Percentiles rank a stretch among this genome's conserved stretches.
These are phyloP conservation scores for Kwoniella shivajii DNA, from an alignment of 1,284 basidiomycete species.

Conservation along the genomic window DNA sequence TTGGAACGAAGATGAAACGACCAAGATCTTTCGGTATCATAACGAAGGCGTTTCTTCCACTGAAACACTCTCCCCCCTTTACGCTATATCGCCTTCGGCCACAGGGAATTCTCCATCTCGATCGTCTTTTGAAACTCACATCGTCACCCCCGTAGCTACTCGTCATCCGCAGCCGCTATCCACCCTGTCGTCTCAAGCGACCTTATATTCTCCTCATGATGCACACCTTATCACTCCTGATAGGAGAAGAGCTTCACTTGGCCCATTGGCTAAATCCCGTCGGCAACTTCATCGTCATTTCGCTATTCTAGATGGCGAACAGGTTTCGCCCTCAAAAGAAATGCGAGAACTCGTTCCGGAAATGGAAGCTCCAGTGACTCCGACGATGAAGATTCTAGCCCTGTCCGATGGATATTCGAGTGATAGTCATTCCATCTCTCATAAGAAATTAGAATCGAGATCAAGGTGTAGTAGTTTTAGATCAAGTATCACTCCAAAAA, in stretches of 20 bases:
- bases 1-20: no score
- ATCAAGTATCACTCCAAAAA: neutral
- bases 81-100: neutral
- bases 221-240: neutral
- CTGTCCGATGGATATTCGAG: neutral
- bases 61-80: neutral
- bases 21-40: no score
- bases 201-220: neutral
- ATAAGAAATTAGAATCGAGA: neutral
- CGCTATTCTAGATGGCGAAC: slow-evolving; percentile 19
- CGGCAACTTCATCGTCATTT: slow-evolving; percentile 15
- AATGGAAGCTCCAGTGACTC: slow-evolving; percentile 1
- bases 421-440: neutral
- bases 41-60: neutral
- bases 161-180: neutral
- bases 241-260: neutral
- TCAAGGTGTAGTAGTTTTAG: neutral
- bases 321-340: slow-evolving; percentile 11
- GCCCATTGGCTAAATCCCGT: neutral
- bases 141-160: neutral
- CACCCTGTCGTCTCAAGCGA: slow-evolving; percentile 5
- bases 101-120: neutral
- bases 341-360: neutral
- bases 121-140: neutral
- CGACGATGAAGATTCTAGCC: neutral